Conservation (phyloP, 163 green algal genomes). For the Coccomyxa subellipsoidea region DNA sequence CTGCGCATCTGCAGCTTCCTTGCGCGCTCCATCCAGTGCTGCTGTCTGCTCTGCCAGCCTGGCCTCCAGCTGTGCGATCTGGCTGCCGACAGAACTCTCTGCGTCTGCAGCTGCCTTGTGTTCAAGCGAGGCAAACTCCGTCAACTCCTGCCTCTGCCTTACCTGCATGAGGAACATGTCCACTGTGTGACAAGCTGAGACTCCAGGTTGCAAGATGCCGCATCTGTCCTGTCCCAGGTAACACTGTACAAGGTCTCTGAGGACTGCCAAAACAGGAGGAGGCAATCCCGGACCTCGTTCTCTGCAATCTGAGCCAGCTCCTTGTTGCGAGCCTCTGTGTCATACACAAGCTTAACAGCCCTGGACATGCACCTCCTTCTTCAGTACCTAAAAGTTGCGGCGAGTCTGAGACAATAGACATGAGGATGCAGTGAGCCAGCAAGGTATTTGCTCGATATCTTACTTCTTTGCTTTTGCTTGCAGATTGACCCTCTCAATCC, state of each 20-base stretch:
- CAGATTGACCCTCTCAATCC: not conserved
- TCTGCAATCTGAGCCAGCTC: not conserved
- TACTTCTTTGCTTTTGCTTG: not conserved
- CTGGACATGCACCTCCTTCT: not conserved
- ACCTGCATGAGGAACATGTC: not conserved
- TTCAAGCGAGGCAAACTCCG: not conserved
- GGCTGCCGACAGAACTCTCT: not conserved
- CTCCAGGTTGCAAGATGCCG: no score
- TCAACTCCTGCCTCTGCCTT: not conserved
- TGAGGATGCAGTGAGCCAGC: no score
- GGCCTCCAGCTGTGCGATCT: not conserved
- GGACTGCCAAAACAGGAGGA: not conserved
- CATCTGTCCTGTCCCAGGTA: no score
- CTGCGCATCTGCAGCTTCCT: not conserved
- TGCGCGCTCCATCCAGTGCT: not conserved
- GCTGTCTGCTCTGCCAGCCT: conserved; percentile 1
- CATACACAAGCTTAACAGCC: conserved; percentile 2
- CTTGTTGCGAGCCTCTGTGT: conserved; percentile 3
- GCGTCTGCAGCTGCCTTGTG: not conserved
- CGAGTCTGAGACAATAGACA: no score
- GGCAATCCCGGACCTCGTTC: not conserved
- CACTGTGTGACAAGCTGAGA: no score
- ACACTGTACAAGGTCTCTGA: not conserved
- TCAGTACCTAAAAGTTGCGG: no score
- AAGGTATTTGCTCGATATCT: no score